These are phyloP conservation scores for Coniochaeta ligniaria DNA, from an alignment of 2,329 filamentous ascomycete species.

Conservation along the genomic window DNA sequence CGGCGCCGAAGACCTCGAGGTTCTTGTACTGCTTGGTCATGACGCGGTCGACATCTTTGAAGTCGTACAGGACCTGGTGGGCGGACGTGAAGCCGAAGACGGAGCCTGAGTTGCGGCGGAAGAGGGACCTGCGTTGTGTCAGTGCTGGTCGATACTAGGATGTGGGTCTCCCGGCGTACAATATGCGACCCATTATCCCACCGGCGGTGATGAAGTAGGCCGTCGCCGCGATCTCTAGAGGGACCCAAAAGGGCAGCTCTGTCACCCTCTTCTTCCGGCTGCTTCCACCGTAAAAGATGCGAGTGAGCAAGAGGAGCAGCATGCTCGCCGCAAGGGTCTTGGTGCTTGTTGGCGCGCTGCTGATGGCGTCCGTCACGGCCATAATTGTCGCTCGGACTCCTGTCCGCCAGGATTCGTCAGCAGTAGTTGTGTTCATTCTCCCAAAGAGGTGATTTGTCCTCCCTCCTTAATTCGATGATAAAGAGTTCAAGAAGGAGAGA, in stretches of 20 bases:
- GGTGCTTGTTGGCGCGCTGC: background rate
- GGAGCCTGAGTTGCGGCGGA: background rate
- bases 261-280: background rate
- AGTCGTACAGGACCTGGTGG: conserved; percentile 17
- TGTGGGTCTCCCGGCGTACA: background rate
- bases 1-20: background rate
- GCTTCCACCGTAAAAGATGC: background rate
- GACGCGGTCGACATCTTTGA: conserved; percentile 7
- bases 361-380: background rate
- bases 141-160: background rate
- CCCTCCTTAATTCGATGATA: background rate
- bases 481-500: background rate
- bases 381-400: background rate
- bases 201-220: background rate
- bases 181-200: background rate
- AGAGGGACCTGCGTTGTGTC: background rate
- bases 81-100: conserved; percentile 15
- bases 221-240: background rate
- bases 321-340: background rate
- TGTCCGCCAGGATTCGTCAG: background rate
- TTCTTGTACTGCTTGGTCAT: conserved; percentile 5
- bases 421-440: background rate
- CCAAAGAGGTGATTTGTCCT: background rate
- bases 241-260: background rate
- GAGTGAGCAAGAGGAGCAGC: background rate